Percentiles rank a stretch among this genome's conserved stretches.
Conservation (phyloP, 208 protist genomes). For the Strigomonas culicis region DNA sequence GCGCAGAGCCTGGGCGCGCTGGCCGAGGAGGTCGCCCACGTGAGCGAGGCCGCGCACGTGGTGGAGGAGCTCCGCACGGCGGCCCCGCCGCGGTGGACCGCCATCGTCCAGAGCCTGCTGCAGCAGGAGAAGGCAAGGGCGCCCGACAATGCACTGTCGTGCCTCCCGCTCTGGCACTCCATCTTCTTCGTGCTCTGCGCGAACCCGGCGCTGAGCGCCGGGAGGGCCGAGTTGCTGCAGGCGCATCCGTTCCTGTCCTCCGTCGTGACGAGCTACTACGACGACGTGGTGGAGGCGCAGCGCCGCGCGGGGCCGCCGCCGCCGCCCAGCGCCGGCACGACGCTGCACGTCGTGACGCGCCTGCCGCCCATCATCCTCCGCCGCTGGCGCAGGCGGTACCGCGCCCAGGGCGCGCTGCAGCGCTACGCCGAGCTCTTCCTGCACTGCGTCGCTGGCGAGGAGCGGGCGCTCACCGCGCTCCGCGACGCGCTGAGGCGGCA, state of each 20-base stretch:
- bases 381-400: conserved; percentile 27
- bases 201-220: conserved; percentile 9
- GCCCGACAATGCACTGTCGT: neutral
- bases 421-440: conserved; percentile 28
- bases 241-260: neutral
- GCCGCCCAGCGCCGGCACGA: neutral
- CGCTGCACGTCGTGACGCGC: conserved; percentile 13
- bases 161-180: conserved; percentile 45
- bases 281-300: neutral
- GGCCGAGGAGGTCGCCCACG: neutral
- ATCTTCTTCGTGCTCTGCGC: conserved; percentile 36
- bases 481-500: neutral
- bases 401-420: conserved; percentile 22
- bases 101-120: neutral
- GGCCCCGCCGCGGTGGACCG: neutral
- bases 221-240: neutral
- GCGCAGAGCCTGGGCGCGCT: neutral
- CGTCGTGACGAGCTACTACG: neutral
- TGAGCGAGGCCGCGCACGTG: neutral
- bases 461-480: conserved; percentile 5
- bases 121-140: neutral
- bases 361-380: conserved; percentile 36
- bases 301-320: neutral
- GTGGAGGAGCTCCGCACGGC: neutral
- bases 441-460: conserved; percentile 11